A percentile compares a stretch with the other conserved stretches of the same genome.
Evolutionary conservation across 306 rosid species (phyloP).

Genomic region (Vachellia collinsii): DNA sequence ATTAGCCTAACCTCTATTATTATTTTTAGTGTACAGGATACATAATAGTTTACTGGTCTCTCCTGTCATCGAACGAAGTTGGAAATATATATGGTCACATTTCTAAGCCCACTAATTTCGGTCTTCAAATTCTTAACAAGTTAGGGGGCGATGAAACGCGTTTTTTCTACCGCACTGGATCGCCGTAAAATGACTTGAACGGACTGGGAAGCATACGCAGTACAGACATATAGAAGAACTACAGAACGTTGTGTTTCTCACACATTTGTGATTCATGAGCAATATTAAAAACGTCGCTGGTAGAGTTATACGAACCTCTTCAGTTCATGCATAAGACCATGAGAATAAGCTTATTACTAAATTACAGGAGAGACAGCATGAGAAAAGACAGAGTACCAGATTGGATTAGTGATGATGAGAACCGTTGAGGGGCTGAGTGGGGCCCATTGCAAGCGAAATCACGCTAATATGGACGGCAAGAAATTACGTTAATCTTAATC

Average conservation of each 20-base stretch:
- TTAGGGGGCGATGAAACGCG: neutral
- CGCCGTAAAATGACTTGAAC: neutral
- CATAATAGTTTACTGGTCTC: conserved; percentile 25
- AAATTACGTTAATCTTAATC: neutral
- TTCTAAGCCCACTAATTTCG: conserved; percentile 14
- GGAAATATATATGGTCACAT: neutral
- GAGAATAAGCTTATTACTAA: neutral
- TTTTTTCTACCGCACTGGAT: neutral
- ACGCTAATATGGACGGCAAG: conserved; percentile 71
- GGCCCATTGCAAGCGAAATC: conserved; percentile 71
- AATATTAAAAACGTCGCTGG: conserved; percentile 18
- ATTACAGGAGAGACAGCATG: too few species aligned
- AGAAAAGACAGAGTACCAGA: too few species aligned
- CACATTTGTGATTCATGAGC: neutral
- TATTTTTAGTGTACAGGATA: neutral
- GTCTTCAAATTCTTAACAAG: conserved; percentile 13
- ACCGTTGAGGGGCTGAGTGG: conserved; percentile 44
- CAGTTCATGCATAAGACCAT: neutral
- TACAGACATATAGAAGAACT: neutral
- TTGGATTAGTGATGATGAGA: conserved; percentile 16
- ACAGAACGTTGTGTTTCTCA: neutral
- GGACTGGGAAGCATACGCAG: neutral
- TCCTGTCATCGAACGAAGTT: neutral
- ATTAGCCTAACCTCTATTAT: neutral
- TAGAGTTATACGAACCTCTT: conserved; percentile 8